These are phyloP conservation scores for Microcyclosporella mali DNA, from an alignment of 2,329 filamentous ascomycete species.

Conservation along the genomic window DNA sequence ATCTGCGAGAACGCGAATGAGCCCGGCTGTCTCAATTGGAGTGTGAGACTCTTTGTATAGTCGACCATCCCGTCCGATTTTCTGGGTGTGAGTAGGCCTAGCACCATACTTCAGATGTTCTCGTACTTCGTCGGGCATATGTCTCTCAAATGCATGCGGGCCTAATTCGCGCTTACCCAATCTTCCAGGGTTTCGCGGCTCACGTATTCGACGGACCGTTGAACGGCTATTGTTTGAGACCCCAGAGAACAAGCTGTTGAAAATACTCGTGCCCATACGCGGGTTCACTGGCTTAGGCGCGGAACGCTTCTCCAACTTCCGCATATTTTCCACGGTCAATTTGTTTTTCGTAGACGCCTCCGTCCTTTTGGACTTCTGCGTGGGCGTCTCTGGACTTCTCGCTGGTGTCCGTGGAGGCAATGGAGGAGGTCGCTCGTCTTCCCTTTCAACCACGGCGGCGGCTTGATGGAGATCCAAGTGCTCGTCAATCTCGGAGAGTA, in stretches of 20 bases:
- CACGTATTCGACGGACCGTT: conserved; percentile 6
- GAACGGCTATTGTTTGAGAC: conserved; percentile 9
- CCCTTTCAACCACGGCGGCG: conserved; percentile 33
- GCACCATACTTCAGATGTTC: conserved; percentile 37
- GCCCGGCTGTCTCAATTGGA: conserved; percentile 41
- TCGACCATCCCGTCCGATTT: conserved; percentile 38
- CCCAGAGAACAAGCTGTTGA: conserved; percentile 15
- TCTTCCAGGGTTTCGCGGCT: conserved; percentile 17
- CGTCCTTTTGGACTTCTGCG: background rate
- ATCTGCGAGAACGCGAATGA: conserved; percentile 43
- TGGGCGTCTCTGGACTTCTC: conserved; percentile 3
- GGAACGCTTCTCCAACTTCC: conserved; percentile 9
- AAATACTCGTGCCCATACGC: background rate
- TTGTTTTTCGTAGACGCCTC: background rate
- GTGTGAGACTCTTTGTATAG: conserved; percentile 37
- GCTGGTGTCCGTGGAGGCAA: conserved; percentile 10
- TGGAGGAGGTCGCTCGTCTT: conserved; percentile 25
- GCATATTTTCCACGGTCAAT: background rate
- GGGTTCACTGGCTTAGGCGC: conserved; percentile 1
- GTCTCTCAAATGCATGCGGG: conserved; percentile 43
- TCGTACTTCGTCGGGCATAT: conserved; percentile 41
- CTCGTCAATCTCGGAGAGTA: conserved; percentile 39
- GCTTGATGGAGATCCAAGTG: conserved; percentile 41
- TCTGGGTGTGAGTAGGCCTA: conserved; percentile 34
- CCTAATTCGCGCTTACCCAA: conserved; percentile 39